Evolutionary conservation across 495 filamentous ascomycete genomes (phyloP).

Genomic region (Aspergillus ostianus): DNA sequence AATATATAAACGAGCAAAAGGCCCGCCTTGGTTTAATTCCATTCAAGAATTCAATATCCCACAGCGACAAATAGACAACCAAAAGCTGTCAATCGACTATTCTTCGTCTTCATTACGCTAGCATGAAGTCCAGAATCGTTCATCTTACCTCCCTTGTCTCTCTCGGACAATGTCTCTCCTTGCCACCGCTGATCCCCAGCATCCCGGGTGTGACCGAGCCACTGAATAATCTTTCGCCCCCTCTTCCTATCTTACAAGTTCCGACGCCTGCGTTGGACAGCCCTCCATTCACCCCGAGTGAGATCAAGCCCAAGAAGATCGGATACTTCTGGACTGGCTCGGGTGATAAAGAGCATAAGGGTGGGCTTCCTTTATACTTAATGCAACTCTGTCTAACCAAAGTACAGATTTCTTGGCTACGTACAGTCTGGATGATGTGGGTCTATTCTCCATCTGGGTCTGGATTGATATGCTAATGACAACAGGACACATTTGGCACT

Average conservation of each 20-base stretch:
- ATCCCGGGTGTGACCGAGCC: conserved; percentile 59
- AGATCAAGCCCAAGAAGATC: conserved; percentile 64
- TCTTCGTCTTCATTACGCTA: conserved; percentile 11
- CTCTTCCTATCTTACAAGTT: conserved; percentile 57
- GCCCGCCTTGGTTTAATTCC: background rate
- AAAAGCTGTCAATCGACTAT: too few relatives aligned
- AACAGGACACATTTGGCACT: conserved; percentile 57
- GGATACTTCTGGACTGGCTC: conserved; percentile 64
- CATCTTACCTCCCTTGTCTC: conserved; percentile 19
- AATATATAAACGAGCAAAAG: background rate
- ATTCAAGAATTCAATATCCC: too few relatives aligned
- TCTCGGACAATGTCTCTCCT: conserved; percentile 28
- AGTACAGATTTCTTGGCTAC: conserved; percentile 56
- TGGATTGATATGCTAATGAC: conserved; percentile 9
- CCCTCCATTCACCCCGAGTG: conserved; percentile 51
- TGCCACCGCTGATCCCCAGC: conserved; percentile 57
- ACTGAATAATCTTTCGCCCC: conserved; percentile 46
- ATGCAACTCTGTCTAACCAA: background rate
- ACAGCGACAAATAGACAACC: conserved; percentile 2
- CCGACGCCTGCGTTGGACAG: conserved; percentile 56
- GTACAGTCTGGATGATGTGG: conserved; percentile 57
- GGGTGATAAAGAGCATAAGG: conserved; percentile 57
- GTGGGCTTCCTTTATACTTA: conserved; percentile 8
- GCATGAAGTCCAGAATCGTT: conserved; percentile 26
- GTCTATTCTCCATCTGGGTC: background rate